Percentiles rank a stretch among this genome's conserved stretches.
Evolutionary conservation across 495 filamentous ascomycete species (phyloP).

Genomic region (Lasiosphaeria hispida): DNA sequence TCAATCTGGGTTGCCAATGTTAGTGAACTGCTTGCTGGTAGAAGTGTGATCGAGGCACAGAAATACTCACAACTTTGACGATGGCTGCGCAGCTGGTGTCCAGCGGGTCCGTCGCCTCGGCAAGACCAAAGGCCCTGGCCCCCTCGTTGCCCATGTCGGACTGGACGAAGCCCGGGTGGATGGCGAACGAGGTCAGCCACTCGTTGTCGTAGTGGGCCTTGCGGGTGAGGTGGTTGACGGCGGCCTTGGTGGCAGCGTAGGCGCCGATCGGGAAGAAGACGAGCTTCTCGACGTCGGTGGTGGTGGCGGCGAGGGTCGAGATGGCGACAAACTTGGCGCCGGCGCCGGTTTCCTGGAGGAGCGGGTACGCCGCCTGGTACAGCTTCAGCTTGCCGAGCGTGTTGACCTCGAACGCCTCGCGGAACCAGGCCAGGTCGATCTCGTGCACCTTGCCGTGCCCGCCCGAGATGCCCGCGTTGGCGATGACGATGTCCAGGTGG

Average conservation of each 20-base stretch:
- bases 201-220: no score
- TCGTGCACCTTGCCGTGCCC: constrained; percentile 3
- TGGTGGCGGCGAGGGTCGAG: neutral
- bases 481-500: constrained; percentile 29
- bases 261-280: constrained; percentile 29
- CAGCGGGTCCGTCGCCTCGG: no score
- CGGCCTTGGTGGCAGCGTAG: no score
- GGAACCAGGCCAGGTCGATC: constrained; percentile 26
- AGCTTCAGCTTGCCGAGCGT: constrained; percentile 35
- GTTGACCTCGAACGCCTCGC: constrained; percentile 41
- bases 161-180: constrained; percentile 17
- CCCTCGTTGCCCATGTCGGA: constrained; percentile 46
- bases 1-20: no score
- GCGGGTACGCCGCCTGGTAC: constrained; percentile 38
- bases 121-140: constrained; percentile 36
- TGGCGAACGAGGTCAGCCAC: no score
- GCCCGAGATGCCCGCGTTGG: constrained; percentile 26
- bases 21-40: no score
- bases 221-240: no score
- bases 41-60: no score
- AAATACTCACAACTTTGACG: no score
- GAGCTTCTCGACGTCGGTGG: neutral
- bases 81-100: no score
- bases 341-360: constrained; percentile 29
- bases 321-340: constrained; percentile 39